Evolutionary conservation across 495 filamentous ascomycete species (phyloP), one percentile per base, ranked within the genome.

Genomic region (Talaromyces stipitatus): DNA sequence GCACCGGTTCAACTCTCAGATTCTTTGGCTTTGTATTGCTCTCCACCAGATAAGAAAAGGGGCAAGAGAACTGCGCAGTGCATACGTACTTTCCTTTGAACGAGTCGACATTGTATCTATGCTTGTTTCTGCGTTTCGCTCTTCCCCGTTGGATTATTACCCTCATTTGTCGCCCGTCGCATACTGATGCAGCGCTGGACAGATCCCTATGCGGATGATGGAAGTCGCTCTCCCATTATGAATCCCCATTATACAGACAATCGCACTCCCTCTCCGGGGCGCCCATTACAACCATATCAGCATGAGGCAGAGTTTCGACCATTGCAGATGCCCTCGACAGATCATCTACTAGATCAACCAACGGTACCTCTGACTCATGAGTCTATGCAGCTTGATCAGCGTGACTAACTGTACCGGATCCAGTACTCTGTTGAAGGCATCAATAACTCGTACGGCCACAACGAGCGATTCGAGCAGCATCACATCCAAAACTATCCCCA

Each of bases 371-470:
- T 50, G 53, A 30, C 52, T 28, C 27, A 12, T 36, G 29, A 45
- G 61, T 55, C n/a, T 54, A 38, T 12, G 20, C 23, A 8, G 27
- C 11, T 14, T 29, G 24, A 11, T 10, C 8, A 38, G 18, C 10
- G 47, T 56, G n/a, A 65, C 54, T 56, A 32, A 52, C 36, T 22
- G 65, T 55, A 20, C 1, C 29, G 10, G n/a, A 2, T 55, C 38
- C 55, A 76, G 83, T 92, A 92, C 73, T 95, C 91, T 1, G 86
- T 92, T 1, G 88, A 91, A 66, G 86, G 88, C 63, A 76, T 90
- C 27, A 72, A 85, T 14, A 81, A 80, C 61, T 85, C 86, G 16
- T 92, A 85, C 62, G 82, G 83, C 41, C 85, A 85, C 60, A 85
- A 83, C 62, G 80, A 88, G 55, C 72, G 74, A 51, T 89, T 85